A percentile compares a stretch with the other conserved stretches of the same genome.
phyloP scores from a whole-genome alignment of 2,329 filamentous ascomycete species.

The Gaeumannomyces sp. region DNA sequence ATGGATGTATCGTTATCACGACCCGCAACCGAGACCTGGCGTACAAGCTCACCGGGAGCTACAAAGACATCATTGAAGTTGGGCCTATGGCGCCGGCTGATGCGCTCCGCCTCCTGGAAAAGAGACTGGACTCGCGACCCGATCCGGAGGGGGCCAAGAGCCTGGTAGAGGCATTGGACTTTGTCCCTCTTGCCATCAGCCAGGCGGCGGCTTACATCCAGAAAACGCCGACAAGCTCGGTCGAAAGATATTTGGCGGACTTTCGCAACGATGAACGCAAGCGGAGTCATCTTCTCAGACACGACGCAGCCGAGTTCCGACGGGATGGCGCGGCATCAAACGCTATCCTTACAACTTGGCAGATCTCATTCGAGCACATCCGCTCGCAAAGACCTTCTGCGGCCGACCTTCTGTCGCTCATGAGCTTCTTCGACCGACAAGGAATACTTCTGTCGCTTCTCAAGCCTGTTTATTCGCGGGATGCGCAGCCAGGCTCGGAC shows the following conservation, averaged over 20 bases:
- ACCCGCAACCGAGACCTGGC: background rate
- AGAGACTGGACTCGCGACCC: background rate
- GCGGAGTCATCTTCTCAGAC: conserved; percentile 1
- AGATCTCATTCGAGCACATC: background rate
- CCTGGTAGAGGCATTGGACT: conserved; percentile 24
- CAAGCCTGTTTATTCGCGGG: conserved; percentile 6
- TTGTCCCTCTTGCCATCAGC: conserved; percentile 27
- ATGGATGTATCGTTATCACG: conserved; percentile 1
- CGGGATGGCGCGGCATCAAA: conserved; percentile 3
- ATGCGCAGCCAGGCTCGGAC: conserved; percentile 9
- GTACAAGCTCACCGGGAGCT: background rate
- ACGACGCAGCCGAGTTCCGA: background rate
- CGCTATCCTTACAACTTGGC: background rate
- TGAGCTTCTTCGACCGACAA: conserved; percentile 13
- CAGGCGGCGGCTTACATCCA: conserved; percentile 30
- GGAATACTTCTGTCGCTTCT: conserved; percentile 31
- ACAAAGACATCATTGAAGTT: conserved; percentile 3
- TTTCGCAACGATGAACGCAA: conserved; percentile 21
- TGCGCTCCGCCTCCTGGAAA: background rate
- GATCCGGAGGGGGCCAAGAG: background rate
- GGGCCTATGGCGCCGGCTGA: background rate
- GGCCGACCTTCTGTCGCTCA: conserved; percentile 10
- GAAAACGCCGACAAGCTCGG: conserved; percentile 20
- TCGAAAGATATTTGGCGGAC: conserved; percentile 30
- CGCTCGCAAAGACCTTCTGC: background rate